Base-by-base conservation (phyloP, 2,329 filamentous ascomycete species). In the Hymenoscyphus infarciens region DNA sequence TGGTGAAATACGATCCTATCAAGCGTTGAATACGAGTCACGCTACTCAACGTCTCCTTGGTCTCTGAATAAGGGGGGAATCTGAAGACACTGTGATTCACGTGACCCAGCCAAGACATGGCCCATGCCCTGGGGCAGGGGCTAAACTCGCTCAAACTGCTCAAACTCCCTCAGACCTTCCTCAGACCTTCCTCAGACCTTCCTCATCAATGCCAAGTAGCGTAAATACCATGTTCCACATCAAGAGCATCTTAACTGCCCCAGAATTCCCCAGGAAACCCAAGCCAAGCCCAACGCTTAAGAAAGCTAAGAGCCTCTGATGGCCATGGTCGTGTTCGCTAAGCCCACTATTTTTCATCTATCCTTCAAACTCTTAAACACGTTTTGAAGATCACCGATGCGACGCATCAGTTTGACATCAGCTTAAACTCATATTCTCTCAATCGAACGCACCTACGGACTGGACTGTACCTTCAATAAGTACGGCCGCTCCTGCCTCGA, bases 381-480 rank as follows among this genome's bases (percentile, higher is more conserved):
- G 45, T 52, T 52, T 52, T 52, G 22, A 25, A n/a, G 45, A 52
- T 25, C 22, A 22, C 19, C 19, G 3, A 52, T 15, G 35, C 35
- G 45, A 52, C 13, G 11, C 45, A 52, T 25, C 25, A 22, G 19
- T 22, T 52, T 52, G 45, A 49, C 42, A 22, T 53, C 8, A 19
- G 10, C 52, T 60, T 27, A 42, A 42, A 16, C 57, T 58, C 56
- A 60, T 57, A 60, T 39, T 56, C 57, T 49, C 60, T 54, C 60
- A 62, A 53, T 13, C n/a, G 25, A 22, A 38, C 25, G 16, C 62
- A 16, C 27, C 29, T 25, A 25, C n/a, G n/a, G n/a, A n/a, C n/a
- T n/a, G n/a, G n/a, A n/a, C 19, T 25, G 19, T 10, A 52, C 3
- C 11, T 13, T 19, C 13, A 38, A 38, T 38, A 54, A 52, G 39